phyloP scores from a whole-genome alignment of 2,329 filamentous ascomycete genomes.

The Acrodontium crateriforme region DNA sequence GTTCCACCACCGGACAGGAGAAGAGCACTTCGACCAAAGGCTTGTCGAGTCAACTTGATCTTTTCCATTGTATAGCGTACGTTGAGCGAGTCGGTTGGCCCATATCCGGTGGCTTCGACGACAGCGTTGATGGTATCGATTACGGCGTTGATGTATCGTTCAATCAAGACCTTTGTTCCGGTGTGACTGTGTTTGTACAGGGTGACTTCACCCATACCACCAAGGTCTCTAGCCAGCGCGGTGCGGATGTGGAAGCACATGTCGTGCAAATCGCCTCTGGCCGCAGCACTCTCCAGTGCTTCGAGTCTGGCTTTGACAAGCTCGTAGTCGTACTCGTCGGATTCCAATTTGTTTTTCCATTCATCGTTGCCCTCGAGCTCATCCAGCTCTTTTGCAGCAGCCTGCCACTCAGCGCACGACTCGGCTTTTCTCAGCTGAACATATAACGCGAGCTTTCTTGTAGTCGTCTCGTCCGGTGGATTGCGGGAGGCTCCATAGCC shows the following conservation, averaged over 20 bases:
- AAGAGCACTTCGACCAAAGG: constrained; percentile 72
- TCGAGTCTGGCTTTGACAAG: constrained; percentile 56
- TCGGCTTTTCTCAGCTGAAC: too few relatives aligned
- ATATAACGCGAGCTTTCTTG: too few relatives aligned
- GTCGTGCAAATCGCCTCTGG: constrained; percentile 53
- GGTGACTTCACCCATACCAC: constrained; percentile 69
- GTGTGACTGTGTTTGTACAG: constrained; percentile 75
- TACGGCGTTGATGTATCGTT: constrained; percentile 71
- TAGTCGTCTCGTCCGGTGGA: too few relatives aligned
- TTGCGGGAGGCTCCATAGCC: too few relatives aligned
- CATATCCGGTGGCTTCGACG: constrained; percentile 35
- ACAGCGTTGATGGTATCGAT: constrained; percentile 59
- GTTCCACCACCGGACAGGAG: constrained; percentile 76
- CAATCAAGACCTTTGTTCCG: constrained; percentile 77
- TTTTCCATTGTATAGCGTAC: constrained; percentile 50
- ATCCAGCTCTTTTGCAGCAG: too few relatives aligned
- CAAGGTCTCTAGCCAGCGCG: constrained; percentile 63
- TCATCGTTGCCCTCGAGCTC: constrained; percentile 62
- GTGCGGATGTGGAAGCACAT: constrained; percentile 78
- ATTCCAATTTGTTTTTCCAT: constrained; percentile 61
- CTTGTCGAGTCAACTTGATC: constrained; percentile 57
- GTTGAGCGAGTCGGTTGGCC: constrained; percentile 30
- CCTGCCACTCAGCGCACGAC: too few relatives aligned
- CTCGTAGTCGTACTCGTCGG: constrained; percentile 56
- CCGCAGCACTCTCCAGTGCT: constrained; percentile 61